Evolutionary conservation across 2,329 filamentous ascomycete species (phyloP), one percentile per base, ranked within the genome.

Genomic region (Diaporthe humulicola): DNA sequence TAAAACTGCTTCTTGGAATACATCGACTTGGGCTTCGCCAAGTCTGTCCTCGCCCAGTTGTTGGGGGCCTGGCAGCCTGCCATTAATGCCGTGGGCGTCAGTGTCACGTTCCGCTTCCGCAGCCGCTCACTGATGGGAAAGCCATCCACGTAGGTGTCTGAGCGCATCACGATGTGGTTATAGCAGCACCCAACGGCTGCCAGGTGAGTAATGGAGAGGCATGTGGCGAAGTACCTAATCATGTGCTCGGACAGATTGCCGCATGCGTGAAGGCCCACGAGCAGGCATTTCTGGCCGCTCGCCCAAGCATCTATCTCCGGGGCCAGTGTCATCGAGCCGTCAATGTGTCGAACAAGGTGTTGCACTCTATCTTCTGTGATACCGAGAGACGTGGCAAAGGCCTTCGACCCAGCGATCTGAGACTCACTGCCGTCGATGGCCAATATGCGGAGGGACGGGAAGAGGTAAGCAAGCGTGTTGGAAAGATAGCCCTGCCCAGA

Each of bases 51-150:
- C 52, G 77, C 77, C 81, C 81, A 83, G n/a, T 82, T 83, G 64
- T 81, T 81, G 1, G 81, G 81, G 10, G 81, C 79, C 61, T 83
- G 81, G 19, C 81, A 83, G 1, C 78, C 81, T 3, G 80, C 80
- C 81, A 83, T 83, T 17, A 83, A 72, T 8, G 81, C 81, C 17
- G 81, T 83, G 10, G 81, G 73, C 36, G 79, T 82, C 36, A 83
- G 71, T 4, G 42, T 64, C n/a, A 83, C 75, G 4, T 73, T 38
- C 33, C 61, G 77, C 7, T 42, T 42, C 30, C 79, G 76, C 40
- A 83, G 58, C 17, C 58, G 81, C 0, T 80, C 77, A 3, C 85
- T 88, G 72, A 89, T 83, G 22, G 81, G 78, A 22, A 82, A 81
- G 25, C 83, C 83, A 9, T 81, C 78, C 0, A 85, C 84, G 22